Conservation (phyloP, 2,329 filamentous ascomycete genomes). For the Ascochyta fabae region DNA sequence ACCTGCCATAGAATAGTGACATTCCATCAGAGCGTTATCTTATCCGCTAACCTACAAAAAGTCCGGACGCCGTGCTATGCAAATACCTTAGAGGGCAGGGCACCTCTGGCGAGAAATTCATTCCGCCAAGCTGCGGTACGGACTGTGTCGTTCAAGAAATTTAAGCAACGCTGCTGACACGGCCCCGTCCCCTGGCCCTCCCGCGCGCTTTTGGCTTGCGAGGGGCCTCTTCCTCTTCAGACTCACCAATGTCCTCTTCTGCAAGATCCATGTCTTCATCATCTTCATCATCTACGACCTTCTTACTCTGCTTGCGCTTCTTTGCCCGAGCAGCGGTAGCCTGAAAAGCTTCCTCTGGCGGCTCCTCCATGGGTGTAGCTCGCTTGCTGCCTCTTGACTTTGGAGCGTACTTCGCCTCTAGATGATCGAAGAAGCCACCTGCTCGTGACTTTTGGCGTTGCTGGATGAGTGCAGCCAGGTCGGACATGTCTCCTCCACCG, state of each 20-base stretch:
- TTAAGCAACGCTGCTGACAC: conserved; percentile 21
- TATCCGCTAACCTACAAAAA: neutral
- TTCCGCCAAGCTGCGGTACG: neutral
- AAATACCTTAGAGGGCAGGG: neutral
- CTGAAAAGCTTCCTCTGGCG: conserved; percentile 67
- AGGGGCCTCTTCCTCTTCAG: conserved; percentile 31
- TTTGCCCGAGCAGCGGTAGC: conserved; percentile 39
- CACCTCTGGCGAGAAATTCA: neutral
- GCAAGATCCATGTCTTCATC: conserved; percentile 30
- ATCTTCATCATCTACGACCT: conserved; percentile 19
- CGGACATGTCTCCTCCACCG: conserved; percentile 42
- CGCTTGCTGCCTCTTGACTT: conserved; percentile 56
- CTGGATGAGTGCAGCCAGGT: conserved; percentile 48
- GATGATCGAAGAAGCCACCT: conserved; percentile 44
- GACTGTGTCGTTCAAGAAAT: neutral
- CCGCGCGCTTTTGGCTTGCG: conserved; percentile 30
- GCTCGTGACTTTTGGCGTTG: conserved; percentile 44
- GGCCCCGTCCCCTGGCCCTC: conserved; percentile 26
- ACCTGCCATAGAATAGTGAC: neutral
- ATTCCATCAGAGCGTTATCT: neutral
- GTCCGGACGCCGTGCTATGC: conserved; percentile 25
- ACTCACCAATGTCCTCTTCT: conserved; percentile 36
- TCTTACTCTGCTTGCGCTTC: conserved; percentile 36
- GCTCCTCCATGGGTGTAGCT: conserved; percentile 56
- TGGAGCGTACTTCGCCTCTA: conserved; percentile 46